These are phyloP conservation scores for Umbellularia californica DNA, from an alignment of 164 flowering plant species.

Conservation along the genomic window DNA sequence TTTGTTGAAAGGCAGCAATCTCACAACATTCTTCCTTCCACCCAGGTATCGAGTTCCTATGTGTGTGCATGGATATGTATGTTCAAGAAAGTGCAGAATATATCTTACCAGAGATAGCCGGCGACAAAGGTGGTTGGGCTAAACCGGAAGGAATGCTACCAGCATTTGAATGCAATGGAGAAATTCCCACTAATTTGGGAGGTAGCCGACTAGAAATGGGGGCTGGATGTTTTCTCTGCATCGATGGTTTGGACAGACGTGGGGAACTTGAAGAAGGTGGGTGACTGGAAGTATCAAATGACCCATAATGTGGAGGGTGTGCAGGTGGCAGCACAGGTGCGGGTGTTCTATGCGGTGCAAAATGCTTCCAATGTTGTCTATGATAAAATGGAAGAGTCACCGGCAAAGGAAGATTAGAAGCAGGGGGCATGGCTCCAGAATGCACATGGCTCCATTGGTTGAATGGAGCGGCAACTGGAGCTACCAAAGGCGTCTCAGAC, in stretches of 20 bases:
- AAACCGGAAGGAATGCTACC: conserved; percentile 27
- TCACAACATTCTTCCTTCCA: no score
- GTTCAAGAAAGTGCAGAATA: neutral
- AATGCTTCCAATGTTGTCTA: conserved; percentile 24
- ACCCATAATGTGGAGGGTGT: conserved; percentile 48
- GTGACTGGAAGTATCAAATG: conserved; percentile 36
- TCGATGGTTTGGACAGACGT: conserved; percentile 42
- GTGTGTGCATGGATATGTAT: neutral
- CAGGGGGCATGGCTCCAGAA: conserved; percentile 17
- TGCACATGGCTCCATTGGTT: conserved; percentile 1
- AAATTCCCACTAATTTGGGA: conserved; percentile 22
- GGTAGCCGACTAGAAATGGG: conserved; percentile 30
- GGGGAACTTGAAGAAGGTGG: conserved; percentile 45
- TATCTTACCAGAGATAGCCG: conserved; percentile 51
- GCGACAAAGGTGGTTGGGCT: conserved; percentile 75
- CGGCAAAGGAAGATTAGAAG: conserved; percentile 37
- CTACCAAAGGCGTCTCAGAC: neutral
- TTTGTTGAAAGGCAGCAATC: neutral
- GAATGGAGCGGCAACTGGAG: conserved; percentile 10
- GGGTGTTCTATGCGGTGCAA: conserved; percentile 25
- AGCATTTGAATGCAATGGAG: conserved; percentile 16
- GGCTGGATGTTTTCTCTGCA: conserved; percentile 35
- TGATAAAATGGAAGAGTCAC: conserved; percentile 30
- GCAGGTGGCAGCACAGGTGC: conserved; percentile 25
- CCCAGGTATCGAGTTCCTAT: no score